Evolutionary conservation across 768 basidiomycete species (phyloP).

Genomic region (Crepidotus variabilis): DNA sequence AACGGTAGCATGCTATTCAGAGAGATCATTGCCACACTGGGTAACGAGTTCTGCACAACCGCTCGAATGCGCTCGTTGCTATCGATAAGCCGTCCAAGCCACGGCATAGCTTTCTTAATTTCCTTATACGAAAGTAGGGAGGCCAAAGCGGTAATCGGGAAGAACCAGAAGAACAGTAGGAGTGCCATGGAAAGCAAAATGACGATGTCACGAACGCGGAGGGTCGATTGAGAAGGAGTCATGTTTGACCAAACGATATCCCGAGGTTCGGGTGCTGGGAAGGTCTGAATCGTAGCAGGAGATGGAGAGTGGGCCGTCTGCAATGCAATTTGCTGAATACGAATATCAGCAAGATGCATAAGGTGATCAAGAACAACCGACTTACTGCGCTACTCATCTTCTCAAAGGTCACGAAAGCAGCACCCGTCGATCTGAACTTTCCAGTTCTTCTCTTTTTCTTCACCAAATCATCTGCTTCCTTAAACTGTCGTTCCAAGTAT

Average conservation of each 20-base stretch:
- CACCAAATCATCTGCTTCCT: conserved; percentile 79
- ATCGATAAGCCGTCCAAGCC: conserved; percentile 84
- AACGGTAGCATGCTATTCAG: conserved; percentile 90
- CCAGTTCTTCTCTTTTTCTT: conserved; percentile 66
- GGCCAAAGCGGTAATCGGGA: conserved; percentile 87
- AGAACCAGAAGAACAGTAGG: conserved; percentile 87
- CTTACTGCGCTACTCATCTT: conserved; percentile 89
- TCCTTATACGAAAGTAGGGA: conserved; percentile 88
- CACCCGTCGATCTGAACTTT: conserved; percentile 76
- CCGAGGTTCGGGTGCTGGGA: conserved; percentile 86
- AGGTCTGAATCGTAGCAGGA: conserved; percentile 63
- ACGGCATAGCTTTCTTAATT: conserved; percentile 86
- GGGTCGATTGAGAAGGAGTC: conserved; percentile 53
- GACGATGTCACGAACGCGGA: conserved; percentile 65
- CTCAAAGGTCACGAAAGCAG: conserved; percentile 95
- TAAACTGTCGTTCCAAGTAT: conserved; percentile 77
- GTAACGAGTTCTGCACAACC: conserved; percentile 92
- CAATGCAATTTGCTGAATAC: conserved; percentile 74
- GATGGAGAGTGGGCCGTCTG: conserved; percentile 77
- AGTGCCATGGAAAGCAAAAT: conserved; percentile 67
- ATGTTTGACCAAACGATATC: conserved; percentile 96
- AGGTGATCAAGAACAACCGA: conserved; percentile 8
- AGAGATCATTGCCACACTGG: conserved; percentile 84
- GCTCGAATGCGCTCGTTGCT: conserved; percentile 75
- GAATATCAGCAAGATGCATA: neutral